These are phyloP conservation scores for Neurospora sp. DNA, from an alignment of 495 filamentous ascomycete genomes.

Conservation along the genomic window DNA sequence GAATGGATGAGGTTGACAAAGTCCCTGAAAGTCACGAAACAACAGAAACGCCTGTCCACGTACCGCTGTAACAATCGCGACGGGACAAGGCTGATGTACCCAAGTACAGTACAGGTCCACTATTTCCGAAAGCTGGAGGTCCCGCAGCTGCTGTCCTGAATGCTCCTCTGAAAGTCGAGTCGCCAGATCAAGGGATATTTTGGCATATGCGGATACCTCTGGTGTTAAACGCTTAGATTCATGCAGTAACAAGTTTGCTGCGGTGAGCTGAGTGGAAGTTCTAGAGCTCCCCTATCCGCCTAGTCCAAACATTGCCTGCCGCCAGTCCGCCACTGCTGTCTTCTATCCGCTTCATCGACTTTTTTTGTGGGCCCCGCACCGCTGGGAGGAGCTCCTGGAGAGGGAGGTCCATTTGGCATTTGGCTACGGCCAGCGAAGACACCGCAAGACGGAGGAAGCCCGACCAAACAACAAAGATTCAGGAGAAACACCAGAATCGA, in stretches of 20 bases:
- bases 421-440: constrained; percentile 1
- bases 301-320: constrained; percentile 3
- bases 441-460: constrained; percentile 1
- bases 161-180: neutral
- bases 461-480: constrained; percentile 3
- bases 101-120: neutral
- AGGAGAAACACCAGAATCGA: neutral
- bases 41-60: neutral
- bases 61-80: neutral
- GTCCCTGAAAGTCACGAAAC: neutral
- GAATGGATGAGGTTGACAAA: neutral
- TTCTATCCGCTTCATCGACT: constrained; percentile 17
- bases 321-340: constrained; percentile 20
- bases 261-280: neutral
- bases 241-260: neutral
- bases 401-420: constrained; percentile 7
- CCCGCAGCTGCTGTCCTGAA: neutral
- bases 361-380: constrained; percentile 24
- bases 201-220: neutral
- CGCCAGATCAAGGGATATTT: neutral
- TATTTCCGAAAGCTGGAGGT: neutral
- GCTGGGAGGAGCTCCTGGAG: constrained; percentile 4
- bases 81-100: neutral
- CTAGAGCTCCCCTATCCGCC: neutral
- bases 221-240: neutral